phyloP scores from a whole-genome alignment of 108 stramenopile genomes.

The Nannochloropsis salina region DNA sequence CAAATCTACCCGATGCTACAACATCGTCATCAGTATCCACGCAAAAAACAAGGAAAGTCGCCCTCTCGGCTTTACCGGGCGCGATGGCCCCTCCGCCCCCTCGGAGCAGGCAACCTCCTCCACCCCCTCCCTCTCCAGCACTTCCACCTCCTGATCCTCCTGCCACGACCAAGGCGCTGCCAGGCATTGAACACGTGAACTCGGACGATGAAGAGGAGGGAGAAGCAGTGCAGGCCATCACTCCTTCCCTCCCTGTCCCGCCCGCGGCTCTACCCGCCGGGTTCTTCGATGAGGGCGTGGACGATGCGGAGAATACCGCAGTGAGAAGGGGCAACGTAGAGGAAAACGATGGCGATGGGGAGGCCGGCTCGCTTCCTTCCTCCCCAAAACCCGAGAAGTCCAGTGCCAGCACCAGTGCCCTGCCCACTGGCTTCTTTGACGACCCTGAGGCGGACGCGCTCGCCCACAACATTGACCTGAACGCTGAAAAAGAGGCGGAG shows the following conservation, averaged over 20 bases:
- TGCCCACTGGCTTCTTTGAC: slow-evolving; percentile 48
- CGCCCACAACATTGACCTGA: neutral
- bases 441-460: slow-evolving; percentile 33
- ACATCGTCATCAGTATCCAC: too few relatives aligned
- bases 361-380: too few relatives aligned
- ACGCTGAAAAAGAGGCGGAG: neutral
- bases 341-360: neutral
- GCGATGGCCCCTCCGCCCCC: neutral
- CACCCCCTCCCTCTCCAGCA: slow-evolving; percentile 1
- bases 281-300: neutral
- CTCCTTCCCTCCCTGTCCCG: neutral
- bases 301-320: neutral
- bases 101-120: neutral
- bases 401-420: neutral
- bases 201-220: neutral
- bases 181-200: neutral
- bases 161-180: neutral
- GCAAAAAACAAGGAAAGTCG: neutral
- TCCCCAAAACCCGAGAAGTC: neutral
- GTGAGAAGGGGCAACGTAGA: neutral
- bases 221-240: neutral
- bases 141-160: neutral
- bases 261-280: neutral
- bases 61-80: neutral
- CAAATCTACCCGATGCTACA: too few relatives aligned